Conservation (phyloP, 176 grass and related monocot species). For the Metroxylon sagu region DNA sequence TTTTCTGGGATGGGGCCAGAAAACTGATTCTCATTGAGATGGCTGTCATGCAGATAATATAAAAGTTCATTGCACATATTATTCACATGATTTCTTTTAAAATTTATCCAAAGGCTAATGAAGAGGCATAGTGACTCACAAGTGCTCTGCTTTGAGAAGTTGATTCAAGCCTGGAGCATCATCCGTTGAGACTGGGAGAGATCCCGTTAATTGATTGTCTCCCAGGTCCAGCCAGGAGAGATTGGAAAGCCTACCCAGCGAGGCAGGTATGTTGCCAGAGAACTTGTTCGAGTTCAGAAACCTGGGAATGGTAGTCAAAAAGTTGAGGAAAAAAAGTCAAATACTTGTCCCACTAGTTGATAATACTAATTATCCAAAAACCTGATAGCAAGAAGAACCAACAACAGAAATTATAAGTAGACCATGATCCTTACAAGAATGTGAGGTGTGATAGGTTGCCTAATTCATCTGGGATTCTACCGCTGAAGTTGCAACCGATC, state of each 20-base stretch:
- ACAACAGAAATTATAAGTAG: neutral
- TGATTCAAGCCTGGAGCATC: slow-evolving; percentile 33
- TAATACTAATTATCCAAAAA: neutral
- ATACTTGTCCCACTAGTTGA: no score
- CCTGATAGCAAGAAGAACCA: slow-evolving; percentile 3
- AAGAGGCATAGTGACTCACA: slow-evolving; percentile 25
- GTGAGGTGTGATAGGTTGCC: slow-evolving; percentile 34
- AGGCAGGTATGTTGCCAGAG: slow-evolving; percentile 38
- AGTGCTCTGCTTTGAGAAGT: slow-evolving; percentile 28
- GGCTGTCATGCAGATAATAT: slow-evolving; percentile 18
- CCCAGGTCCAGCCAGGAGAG: slow-evolving; percentile 35
- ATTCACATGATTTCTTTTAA: no score
- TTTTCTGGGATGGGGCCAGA: slow-evolving; percentile 4
- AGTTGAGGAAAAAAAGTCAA: no score
- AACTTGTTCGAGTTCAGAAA: slow-evolving; percentile 38
- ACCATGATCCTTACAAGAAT: slow-evolving; percentile 37
- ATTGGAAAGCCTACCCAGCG: slow-evolving; percentile 32
- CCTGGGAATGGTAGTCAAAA: slow-evolving; percentile 5
- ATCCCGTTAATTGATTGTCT: slow-evolving; percentile 33
- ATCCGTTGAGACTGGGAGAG: slow-evolving; percentile 32
- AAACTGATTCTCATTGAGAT: slow-evolving; percentile 39
- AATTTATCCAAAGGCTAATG: neutral
- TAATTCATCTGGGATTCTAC: slow-evolving; percentile 36
- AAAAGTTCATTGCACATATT: neutral
- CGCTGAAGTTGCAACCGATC: slow-evolving; percentile 28